A percentile compares a stretch with the other conserved stretches of the same genome.
Evolutionary conservation across 1,284 basidiomycete species (phyloP).

Genomic region (Papiliotrema flavescens): DNA sequence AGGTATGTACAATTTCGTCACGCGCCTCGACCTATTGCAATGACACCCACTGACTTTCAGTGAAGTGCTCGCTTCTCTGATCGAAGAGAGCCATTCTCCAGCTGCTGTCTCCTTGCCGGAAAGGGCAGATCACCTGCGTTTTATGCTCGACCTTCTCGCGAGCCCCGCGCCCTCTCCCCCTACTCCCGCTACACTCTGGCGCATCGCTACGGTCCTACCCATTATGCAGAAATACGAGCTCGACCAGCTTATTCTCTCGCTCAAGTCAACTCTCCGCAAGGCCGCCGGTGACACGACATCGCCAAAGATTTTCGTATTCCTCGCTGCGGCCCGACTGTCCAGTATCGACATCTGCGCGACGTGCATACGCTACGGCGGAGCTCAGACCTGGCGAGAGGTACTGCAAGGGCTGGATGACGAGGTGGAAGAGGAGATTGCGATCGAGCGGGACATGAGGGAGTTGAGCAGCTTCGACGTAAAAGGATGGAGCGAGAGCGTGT

Average conservation of each 20-base stretch:
- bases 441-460: neutral
- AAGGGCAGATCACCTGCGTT: no score
- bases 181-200: neutral
- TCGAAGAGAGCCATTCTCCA: no score
- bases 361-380: neutral
- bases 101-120: no score
- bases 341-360: conserved; percentile 1
- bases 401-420: neutral
- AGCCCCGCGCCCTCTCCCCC: neutral
- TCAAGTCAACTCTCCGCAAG: neutral
- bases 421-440: neutral
- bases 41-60: no score
- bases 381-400: neutral
- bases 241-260: neutral
- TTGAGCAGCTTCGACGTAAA: neutral
- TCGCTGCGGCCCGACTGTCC: neutral
- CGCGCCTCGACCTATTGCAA: no score
- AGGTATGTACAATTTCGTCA: no score
- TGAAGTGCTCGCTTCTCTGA: no score
- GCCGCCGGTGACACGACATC: neutral
- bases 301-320: conserved; percentile 1
- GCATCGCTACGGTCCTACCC: neutral
- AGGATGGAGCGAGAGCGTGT: neutral
- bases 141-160: neutral
- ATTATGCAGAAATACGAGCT: conserved; percentile 3